phyloP scores from a whole-genome alignment of 495 filamentous ascomycete species.

The Penicillium canescens region DNA sequence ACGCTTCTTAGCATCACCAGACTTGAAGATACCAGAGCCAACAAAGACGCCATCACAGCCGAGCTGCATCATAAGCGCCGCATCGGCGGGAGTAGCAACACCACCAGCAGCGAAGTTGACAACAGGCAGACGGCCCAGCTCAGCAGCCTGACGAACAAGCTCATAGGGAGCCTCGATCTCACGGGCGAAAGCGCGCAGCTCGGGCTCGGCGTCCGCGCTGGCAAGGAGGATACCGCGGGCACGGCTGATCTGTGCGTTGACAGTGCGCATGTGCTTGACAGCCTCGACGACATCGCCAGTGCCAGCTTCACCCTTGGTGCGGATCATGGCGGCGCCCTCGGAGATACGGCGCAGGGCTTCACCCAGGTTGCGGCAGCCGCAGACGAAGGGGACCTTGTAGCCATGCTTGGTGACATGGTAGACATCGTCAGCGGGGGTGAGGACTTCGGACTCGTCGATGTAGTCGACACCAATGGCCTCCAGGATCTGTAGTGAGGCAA shows the following conservation, averaged over 20 bases:
- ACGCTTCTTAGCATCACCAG: slow-evolving; percentile 80
- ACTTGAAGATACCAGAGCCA: slow-evolving; percentile 96
- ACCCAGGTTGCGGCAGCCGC: slow-evolving; percentile 92
- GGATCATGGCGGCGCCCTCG: slow-evolving; percentile 98
- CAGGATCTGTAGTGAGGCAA: slow-evolving; percentile 64
- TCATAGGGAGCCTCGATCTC: slow-evolving; percentile 75
- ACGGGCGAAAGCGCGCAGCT: slow-evolving; percentile 75
- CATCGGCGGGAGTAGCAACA: slow-evolving; percentile 93
- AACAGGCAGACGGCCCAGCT: slow-evolving; percentile 85
- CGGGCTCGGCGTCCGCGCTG: slow-evolving; percentile 67
- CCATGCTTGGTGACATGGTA: slow-evolving; percentile 89
- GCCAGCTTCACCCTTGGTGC: slow-evolving; percentile 96
- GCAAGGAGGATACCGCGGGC: slow-evolving; percentile 62
- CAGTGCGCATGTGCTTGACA: slow-evolving; percentile 91
- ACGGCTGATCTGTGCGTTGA: slow-evolving; percentile 77
- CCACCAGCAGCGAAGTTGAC: slow-evolving; percentile 99
- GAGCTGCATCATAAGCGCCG: slow-evolving; percentile 98
- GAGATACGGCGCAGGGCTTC: slow-evolving; percentile 90
- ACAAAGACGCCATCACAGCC: slow-evolving; percentile 99
- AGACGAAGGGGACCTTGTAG: slow-evolving; percentile 91
- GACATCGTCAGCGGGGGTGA: slow-evolving; percentile 87
- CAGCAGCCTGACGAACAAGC: slow-evolving; percentile 80
- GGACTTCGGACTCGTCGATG: slow-evolving; percentile 95
- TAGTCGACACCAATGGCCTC: slow-evolving; percentile 95
- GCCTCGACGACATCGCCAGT: slow-evolving; percentile 99